Conservation (phyloP, 2,329 filamentous ascomycete genomes). For the Microsporum ferrugineum region DNA sequence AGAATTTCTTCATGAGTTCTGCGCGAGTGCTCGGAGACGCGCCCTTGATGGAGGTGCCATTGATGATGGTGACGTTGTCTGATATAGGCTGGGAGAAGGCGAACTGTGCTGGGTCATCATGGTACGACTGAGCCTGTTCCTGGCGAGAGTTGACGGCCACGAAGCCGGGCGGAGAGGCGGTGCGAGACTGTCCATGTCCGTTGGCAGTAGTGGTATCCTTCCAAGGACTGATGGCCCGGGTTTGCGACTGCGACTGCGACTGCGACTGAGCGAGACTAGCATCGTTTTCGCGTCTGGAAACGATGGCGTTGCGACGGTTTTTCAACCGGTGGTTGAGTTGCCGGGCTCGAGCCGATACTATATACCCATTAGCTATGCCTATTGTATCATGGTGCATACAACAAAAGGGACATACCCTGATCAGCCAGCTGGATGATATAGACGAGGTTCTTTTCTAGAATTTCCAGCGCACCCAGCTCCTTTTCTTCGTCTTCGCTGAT, state of each 20-base stretch:
- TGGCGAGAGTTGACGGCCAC: constrained; percentile 46
- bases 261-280: constrained; percentile 23
- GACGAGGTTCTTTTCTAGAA: constrained; percentile 65
- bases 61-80: constrained; percentile 39
- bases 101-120: constrained; percentile 29
- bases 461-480: constrained; percentile 71
- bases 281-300: constrained; percentile 47
- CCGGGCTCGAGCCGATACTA: constrained; percentile 57
- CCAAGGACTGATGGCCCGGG: constrained; percentile 25
- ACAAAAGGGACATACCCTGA: constrained; percentile 42
- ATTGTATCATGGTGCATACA: not conserved
- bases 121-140: constrained; percentile 3
- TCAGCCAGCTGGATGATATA: constrained; percentile 72
- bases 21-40: constrained; percentile 46
- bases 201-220: constrained; percentile 23
- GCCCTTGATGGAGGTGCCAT: constrained; percentile 39
- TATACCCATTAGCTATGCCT: constrained; percentile 1
- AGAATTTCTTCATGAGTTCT: constrained; percentile 53
- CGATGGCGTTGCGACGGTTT: constrained; percentile 61
- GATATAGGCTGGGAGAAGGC: constrained; percentile 33
- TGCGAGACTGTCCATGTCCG: constrained; percentile 22
- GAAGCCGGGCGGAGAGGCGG: constrained; percentile 43
- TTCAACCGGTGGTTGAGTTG: constrained; percentile 73
- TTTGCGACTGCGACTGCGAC: constrained; percentile 19
- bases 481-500: constrained; percentile 78